Percentiles rank a stretch among this genome's conserved stretches.
Evolutionary conservation across 192 early-diverging fungal species (phyloP).

Genomic region (Coemansia sp.): DNA sequence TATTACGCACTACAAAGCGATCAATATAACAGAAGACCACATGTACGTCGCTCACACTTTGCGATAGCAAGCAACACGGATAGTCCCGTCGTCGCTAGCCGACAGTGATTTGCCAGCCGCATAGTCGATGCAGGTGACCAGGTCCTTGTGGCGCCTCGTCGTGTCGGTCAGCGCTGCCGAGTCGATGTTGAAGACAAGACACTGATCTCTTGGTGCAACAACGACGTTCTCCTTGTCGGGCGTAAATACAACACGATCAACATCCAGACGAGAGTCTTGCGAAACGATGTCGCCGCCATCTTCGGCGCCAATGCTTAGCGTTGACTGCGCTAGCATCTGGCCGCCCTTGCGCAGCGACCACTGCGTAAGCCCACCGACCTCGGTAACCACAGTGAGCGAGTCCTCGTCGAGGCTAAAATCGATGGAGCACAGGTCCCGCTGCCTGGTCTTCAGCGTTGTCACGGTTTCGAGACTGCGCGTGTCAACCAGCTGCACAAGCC

Average conservation of each 20-base stretch:
- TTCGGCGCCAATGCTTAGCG: conserved; percentile 19
- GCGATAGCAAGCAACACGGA: conserved; percentile 48
- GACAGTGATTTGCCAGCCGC: conserved; percentile 47
- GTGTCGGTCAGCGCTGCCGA: conserved; percentile 46
- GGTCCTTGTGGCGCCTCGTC: conserved; percentile 52
- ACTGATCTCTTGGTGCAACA: conserved; percentile 43
- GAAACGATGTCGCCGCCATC: not conserved
- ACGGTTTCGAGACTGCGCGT: conserved; percentile 45
- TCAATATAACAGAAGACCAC: no score
- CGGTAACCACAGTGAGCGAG: conserved; percentile 41
- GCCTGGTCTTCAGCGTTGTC: conserved; percentile 31
- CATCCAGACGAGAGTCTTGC: conserved; percentile 37
- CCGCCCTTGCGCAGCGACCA: conserved; percentile 45
- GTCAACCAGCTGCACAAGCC: conserved; percentile 38
- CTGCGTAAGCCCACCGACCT: conserved; percentile 47
- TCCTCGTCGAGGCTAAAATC: conserved; percentile 48
- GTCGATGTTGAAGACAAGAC: conserved; percentile 52
- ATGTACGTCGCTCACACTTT: conserved; percentile 18
- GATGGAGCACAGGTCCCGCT: conserved; percentile 30
- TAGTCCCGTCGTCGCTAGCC: conserved; percentile 53
- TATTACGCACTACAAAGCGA: no score
- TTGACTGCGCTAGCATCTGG: conserved; percentile 48
- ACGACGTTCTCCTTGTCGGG: conserved; percentile 44
- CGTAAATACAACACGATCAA: conserved; percentile 46
- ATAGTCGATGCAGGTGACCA: conserved; percentile 46